Evolutionary conservation across 2,329 filamentous ascomycete genomes (phyloP).

Genomic region (Colletotrichum eremochloae): DNA sequence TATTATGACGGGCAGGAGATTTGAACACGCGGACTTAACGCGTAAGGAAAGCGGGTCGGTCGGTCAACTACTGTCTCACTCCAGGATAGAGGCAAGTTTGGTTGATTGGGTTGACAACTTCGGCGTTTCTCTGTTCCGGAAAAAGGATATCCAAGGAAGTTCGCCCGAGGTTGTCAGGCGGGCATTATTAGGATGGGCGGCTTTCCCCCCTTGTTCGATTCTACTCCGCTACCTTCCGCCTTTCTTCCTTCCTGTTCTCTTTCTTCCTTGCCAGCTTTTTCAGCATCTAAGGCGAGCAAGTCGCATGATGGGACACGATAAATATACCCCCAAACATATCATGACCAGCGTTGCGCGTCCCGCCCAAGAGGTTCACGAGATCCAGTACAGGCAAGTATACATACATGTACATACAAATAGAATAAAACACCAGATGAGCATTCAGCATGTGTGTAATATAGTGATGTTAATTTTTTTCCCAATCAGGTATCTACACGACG

Average conservation of each 20-base stretch:
- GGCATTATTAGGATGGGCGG: slow-evolving; percentile 14
- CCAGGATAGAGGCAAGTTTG: slow-evolving; percentile 20
- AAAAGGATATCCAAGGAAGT: slow-evolving; percentile 1
- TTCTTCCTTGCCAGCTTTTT: slow-evolving; percentile 6
- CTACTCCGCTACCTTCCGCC: neutral
- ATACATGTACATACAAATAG: slow-evolving; percentile 3
- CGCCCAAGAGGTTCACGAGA: neutral
- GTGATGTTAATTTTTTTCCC: slow-evolving; percentile 16
- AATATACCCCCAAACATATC: slow-evolving; percentile 40
- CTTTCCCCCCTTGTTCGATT: neutral
- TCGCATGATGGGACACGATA: slow-evolving; percentile 33
- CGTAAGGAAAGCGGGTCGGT: slow-evolving; percentile 25
- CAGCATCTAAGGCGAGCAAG: slow-evolving; percentile 10
- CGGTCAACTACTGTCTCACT: slow-evolving; percentile 18
- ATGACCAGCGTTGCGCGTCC: slow-evolving; percentile 31
- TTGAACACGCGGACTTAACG: slow-evolving; percentile 33
- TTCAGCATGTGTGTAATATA: slow-evolving; percentile 9
- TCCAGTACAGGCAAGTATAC: neutral
- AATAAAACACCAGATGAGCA: slow-evolving; percentile 5
- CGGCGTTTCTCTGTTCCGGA: slow-evolving; percentile 31
- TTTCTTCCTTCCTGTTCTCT: neutral
- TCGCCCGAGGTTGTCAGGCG: neutral
- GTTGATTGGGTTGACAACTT: slow-evolving; percentile 7
- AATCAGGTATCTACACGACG: slow-evolving; percentile 30
- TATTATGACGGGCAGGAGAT: slow-evolving; percentile 29